phyloP scores from a whole-genome alignment of 1,284 basidiomycete species.

The Pyrrhoderma noxium region DNA sequence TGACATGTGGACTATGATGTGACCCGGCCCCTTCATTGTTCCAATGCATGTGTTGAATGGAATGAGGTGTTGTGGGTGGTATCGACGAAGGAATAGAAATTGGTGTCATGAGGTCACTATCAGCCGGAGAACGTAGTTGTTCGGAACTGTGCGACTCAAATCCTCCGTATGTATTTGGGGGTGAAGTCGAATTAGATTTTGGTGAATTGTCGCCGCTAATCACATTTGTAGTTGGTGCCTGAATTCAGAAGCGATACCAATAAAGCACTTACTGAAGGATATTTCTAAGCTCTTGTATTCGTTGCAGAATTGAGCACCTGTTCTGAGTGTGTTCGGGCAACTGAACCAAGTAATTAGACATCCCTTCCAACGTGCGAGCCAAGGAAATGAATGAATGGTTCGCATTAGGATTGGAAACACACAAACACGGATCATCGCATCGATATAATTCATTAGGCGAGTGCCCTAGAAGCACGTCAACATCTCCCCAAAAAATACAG shows the following conservation, averaged over 20 bases:
- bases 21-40: constrained; percentile 1
- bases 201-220: constrained; percentile 15
- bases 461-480: neutral
- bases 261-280: constrained; percentile 54
- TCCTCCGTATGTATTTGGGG: constrained; percentile 32
- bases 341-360: constrained; percentile 50
- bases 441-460: constrained; percentile 6
- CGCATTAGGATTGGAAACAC: constrained; percentile 54
- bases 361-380: constrained; percentile 54
- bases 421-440: constrained; percentile 45
- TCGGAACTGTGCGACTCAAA: constrained; percentile 30
- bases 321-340: constrained; percentile 48
- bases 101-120: constrained; percentile 63
- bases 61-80: constrained; percentile 14
- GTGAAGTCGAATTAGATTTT: constrained; percentile 25
- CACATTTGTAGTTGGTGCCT: constrained; percentile 1
- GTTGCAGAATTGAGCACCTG: constrained; percentile 51
- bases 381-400: constrained; percentile 52
- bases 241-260: constrained; percentile 25
- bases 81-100: constrained; percentile 32
- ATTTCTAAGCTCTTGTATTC: constrained; percentile 54
- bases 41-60: constrained; percentile 16
- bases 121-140: constrained; percentile 44
- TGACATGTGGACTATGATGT: constrained; percentile 11
- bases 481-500: neutral